Conservation (phyloP, 2,329 filamentous ascomycete genomes). For the Aspergillus puulaauensis region DNA sequence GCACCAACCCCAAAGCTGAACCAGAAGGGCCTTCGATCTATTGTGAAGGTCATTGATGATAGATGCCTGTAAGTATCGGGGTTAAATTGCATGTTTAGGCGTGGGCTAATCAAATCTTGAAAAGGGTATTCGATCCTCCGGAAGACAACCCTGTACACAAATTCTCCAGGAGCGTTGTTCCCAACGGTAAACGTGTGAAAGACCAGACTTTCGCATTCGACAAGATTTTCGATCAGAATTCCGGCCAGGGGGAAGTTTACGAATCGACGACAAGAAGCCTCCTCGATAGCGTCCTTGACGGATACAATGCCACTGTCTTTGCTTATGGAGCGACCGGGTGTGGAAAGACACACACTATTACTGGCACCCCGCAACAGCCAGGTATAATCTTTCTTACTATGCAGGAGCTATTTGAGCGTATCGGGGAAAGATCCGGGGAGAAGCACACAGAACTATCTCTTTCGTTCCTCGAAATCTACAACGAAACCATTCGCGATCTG, state of each 20-base stretch:
- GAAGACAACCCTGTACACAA: conserved; percentile 90
- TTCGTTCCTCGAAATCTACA: conserved; percentile 98
- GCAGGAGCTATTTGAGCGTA: conserved; percentile 97
- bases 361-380: conserved; percentile 84
- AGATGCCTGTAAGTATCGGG: conserved; percentile 75
- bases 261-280: conserved; percentile 85
- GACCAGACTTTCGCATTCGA: conserved; percentile 98
- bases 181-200: conserved; percentile 86
- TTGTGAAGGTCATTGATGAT: conserved; percentile 96
- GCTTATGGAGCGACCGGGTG: conserved; percentile 97
- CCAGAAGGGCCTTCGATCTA: conserved; percentile 81
- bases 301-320: conserved; percentile 98
- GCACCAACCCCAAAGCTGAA: conserved; percentile 80
- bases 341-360: conserved; percentile 98
- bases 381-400: conserved; percentile 99
- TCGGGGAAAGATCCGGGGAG: conserved; percentile 78
- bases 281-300: conserved; percentile 93
- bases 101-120: conserved; percentile 14
- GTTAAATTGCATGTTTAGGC: background rate
- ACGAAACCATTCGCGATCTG: conserved; percentile 95
- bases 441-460: conserved; percentile 88
- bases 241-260: conserved; percentile 88
- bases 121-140: conserved; percentile 91
- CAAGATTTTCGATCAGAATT: conserved; percentile 93
- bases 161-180: conserved; percentile 78